A percentile compares a stretch with the other conserved stretches of the same genome.
These are phyloP conservation scores for Spirogloea muscicola DNA, from an alignment of 139 green algal species.

Conservation along the genomic window DNA sequence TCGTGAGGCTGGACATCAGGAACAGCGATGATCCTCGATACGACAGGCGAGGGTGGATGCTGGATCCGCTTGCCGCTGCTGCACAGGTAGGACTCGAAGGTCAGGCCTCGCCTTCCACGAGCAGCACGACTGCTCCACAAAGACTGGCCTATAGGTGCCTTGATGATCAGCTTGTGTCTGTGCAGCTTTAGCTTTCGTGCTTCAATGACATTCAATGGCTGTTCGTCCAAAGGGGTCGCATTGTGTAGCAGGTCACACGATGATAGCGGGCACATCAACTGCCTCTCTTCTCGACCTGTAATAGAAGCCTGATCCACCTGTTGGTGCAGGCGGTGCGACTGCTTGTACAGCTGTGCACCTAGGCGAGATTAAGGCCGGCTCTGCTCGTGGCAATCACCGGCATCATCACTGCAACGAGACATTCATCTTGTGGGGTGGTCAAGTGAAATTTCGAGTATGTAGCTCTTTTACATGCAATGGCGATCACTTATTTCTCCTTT, in stretches of 20 bases:
- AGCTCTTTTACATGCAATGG: no score
- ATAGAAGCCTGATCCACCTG: background rate
- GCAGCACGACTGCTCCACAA: no score
- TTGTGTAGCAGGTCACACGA: background rate
- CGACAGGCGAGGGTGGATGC: slow-evolving; percentile 40
- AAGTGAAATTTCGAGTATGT: slow-evolving; percentile 16
- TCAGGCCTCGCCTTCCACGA: no score
- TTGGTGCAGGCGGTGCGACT: slow-evolving; percentile 10
- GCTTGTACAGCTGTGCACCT: slow-evolving; percentile 25
- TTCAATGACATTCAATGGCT: background rate
- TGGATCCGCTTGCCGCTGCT: slow-evolving; percentile 31
- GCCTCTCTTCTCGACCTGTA: background rate
- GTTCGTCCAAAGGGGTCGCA: background rate
- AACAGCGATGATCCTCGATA: slow-evolving; percentile 23
- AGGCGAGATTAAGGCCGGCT: slow-evolving; percentile 16
- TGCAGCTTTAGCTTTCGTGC: no score
- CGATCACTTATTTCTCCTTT: no score
- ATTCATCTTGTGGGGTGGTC: slow-evolving; percentile 37
- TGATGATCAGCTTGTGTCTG: no score
- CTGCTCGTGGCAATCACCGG: slow-evolving; percentile 33
- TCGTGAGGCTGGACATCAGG: no score
- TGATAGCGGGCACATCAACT: background rate
- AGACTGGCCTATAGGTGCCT: no score
- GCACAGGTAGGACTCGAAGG: slow-evolving; percentile 21
- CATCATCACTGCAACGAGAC: slow-evolving; percentile 42